Base-by-base conservation (phyloP, 352 stramenopile species). In the Phytophthora fragariaefolia region DNA sequence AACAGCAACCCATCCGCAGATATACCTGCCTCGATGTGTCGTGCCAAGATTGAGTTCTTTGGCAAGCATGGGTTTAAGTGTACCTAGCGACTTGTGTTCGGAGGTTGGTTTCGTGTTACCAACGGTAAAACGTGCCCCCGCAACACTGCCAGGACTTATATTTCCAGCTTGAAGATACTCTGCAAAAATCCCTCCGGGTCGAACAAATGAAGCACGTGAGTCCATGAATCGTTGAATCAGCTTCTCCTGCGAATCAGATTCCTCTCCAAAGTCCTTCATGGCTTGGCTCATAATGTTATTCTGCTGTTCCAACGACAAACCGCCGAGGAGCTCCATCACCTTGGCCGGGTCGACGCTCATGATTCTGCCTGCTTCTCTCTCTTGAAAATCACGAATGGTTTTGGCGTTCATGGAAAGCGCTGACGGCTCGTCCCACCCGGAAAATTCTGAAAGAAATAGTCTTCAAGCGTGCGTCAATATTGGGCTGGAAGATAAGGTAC, bases 1-100 rank as follows among this genome's bases (percentile, higher is more conserved):
- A 9, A 76, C 46, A 13, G 71, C 66, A 24, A 79, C 63, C 54
- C 63, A 74, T 0, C 71, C 69, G 27, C 71, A 79, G 18, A 79
- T n/a, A 45, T 79, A 79, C 26, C 63, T 62, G 2, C 63, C 71
- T 26, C 48, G 40, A 24, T 79, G 71, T 2, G 67, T 79, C 23
- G 68, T 69, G 8, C 63, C 58, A 23, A 74, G 23, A 6, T 68
- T 53, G 1, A 79, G 48, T 13, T 76, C 71, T 3, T 71, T 54
- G 9, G 18, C 49, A 36, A 61, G 58, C 58, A 76, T 71, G 1
- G 71, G 71, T 20, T 65, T 67, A 12, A 79, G 58, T 8, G 53
- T 54, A 6, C 5, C 10, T 13, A 79, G 30, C 17, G 63, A 57
- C 23, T 6, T 65, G 46, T 36, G n/a, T 6, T 49, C 18, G 5